Conservation (phyloP, 2,329 filamentous ascomycete genomes). For the Arthrobotrys megalospora region DNA sequence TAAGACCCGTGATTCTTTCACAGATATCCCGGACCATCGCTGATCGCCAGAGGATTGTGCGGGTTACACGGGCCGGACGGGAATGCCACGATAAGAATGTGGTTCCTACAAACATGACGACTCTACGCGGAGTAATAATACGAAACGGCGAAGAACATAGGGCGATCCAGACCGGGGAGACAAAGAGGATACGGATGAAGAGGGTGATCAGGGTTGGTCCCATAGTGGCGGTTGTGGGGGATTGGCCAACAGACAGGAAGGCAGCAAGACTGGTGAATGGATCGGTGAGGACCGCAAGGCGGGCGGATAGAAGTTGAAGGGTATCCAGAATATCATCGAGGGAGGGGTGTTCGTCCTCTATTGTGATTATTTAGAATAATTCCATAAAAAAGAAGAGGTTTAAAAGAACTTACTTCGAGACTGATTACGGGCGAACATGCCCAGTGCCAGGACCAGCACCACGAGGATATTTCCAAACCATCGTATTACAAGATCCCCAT, state of each 20-base stretch:
- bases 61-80: slow-evolving; percentile 84
- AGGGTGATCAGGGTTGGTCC: slow-evolving; percentile 89
- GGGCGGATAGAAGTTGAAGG: slow-evolving; percentile 87
- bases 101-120: slow-evolving; percentile 88
- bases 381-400: slow-evolving; percentile 53
- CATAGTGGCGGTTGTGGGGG: slow-evolving; percentile 90
- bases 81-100: slow-evolving; percentile 93
- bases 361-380: slow-evolving; percentile 55
- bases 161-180: slow-evolving; percentile 88
- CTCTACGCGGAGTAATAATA: slow-evolving; percentile 87
- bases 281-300: slow-evolving; percentile 85
- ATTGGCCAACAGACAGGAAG: slow-evolving; percentile 91
- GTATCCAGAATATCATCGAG: slow-evolving; percentile 97
- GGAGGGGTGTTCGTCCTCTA: slow-evolving; percentile 66
- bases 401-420: slow-evolving; percentile 30
- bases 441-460: slow-evolving; percentile 83
- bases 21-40: slow-evolving; percentile 79
- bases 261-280: slow-evolving; percentile 91
- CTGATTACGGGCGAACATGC: slow-evolving; percentile 52
- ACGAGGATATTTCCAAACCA: slow-evolving; percentile 87
- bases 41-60: slow-evolving; percentile 92
- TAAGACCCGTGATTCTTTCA: slow-evolving; percentile 82
- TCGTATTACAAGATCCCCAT: slow-evolving; percentile 86
- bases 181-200: slow-evolving; percentile 87
- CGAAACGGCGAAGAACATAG: slow-evolving; percentile 86